Conservation (phyloP, 441 rosid species). For the Pelargonium exstipulatum region DNA sequence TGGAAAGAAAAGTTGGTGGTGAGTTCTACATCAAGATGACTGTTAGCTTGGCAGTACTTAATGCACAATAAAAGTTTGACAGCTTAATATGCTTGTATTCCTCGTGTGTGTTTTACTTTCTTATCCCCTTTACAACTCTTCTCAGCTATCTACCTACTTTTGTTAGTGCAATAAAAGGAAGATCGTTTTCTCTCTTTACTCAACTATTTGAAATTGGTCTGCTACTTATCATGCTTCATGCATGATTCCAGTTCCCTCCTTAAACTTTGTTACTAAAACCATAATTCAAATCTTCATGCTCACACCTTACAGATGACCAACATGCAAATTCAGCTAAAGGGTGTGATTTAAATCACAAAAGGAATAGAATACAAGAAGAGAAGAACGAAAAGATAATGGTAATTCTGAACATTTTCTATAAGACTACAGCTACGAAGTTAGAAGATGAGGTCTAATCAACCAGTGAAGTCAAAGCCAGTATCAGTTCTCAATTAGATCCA, state of each 20-base stretch:
- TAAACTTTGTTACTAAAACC: background rate
- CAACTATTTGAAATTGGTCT: background rate
- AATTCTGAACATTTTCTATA: background rate
- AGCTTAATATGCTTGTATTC: background rate
- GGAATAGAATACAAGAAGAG: background rate
- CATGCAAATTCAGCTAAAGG: background rate
- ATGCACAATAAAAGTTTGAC: background rate
- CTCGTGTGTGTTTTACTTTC: background rate
- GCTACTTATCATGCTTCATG: background rate
- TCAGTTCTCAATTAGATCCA: background rate
- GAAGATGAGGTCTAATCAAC: background rate
- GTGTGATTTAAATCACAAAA: background rate
- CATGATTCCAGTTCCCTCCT: background rate
- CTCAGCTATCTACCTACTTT: background rate
- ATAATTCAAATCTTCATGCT: background rate
- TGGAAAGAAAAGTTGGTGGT: background rate
- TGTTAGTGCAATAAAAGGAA: background rate
- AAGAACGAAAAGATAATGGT: background rate
- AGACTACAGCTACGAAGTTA: background rate
- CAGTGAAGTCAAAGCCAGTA: background rate
- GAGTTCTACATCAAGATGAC: background rate
- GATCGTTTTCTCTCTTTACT: background rate
- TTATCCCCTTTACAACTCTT: background rate
- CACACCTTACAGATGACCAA: background rate
- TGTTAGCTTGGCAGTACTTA: background rate